Base-by-base conservation (phyloP, 768 basidiomycete species). In the Neoboletus brunneissimus region DNA sequence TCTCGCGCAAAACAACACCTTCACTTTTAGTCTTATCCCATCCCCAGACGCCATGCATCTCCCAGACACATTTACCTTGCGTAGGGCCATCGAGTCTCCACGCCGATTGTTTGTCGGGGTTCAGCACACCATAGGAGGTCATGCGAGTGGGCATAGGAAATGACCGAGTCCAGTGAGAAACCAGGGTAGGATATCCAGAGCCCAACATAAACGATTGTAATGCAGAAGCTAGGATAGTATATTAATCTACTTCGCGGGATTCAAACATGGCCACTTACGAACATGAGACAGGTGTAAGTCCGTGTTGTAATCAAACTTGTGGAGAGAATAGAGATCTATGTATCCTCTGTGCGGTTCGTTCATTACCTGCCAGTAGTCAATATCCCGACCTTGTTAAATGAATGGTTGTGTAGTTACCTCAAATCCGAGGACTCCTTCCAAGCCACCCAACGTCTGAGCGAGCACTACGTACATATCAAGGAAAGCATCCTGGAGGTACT, bases 271-370 rank as follows among this genome's bases (percentile, higher is more conserved):
- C 8, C 43, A 83, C 88, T 77, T 68, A 87, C 91, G 88, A 60
- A 89, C 80, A 62, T 85, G 76, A 4, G 85, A 81, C 37, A 98
- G 79, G 64, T 97, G 95, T 15, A 99, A 82, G 66, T 98, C 94
- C 2, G 94, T 94, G 58, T 94, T 97, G 70, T 97, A 97, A 72
- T 98, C 88, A 73, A 92, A 98, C 11, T 78, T 76, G 62, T 97
- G 87, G 44, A 97, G 77, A 1, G 92, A 91, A 25, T 81, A 79
- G 6, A 97, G 75, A 51, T 88, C 82, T 56, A 96, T 86, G 70
- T 96, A 98, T 41, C 96, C 97, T 65, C 87, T 79, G 73, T 99
- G 94, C 0, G 94, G 94, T 72, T 97, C 94, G 62, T 98, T 97
- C 81, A 96, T 86, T 69, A 94, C 82, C 92, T 95, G 60, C 16